Percentiles rank a stretch among this genome's conserved stretches.
Evolutionary conservation across 1,139 yeast genomes (phyloP).

Genomic region (Saccharomyces hybrid): DNA sequence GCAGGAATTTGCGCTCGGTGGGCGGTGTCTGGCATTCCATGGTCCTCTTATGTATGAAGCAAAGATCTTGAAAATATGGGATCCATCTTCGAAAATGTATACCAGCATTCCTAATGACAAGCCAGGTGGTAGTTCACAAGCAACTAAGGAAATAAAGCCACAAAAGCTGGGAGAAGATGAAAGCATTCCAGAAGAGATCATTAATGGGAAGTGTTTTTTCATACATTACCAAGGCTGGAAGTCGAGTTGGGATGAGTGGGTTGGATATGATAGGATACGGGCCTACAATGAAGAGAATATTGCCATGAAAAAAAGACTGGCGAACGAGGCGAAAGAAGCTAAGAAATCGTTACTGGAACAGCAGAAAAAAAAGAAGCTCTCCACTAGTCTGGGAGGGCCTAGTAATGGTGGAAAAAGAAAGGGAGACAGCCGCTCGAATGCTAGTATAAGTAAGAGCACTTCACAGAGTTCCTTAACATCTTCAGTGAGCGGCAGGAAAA

Average conservation of each 20-base stretch:
- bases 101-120: conserved; percentile 1
- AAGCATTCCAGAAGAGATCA: conserved; percentile 41
- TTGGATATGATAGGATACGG: conserved; percentile 58
- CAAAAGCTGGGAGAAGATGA: conserved; percentile 14
- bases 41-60: conserved; percentile 92
- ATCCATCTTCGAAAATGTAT: conserved; percentile 42
- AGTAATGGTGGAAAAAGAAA: background rate
- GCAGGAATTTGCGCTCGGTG: conserved; percentile 30
- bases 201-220: conserved; percentile 44
- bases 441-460: background rate
- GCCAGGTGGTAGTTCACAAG: conserved; percentile 5
- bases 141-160: conserved; percentile 15
- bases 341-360: conserved; percentile 14
- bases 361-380: conserved; percentile 14
- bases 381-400: conserved; percentile 3
- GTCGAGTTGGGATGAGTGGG: conserved; percentile 97
- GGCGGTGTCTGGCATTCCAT: conserved; percentile 72
- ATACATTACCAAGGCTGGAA: conserved; percentile 97
- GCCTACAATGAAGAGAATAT: conserved; percentile 65
- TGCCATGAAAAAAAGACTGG: conserved; percentile 55
- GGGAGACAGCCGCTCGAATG: background rate
- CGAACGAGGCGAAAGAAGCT: conserved; percentile 37
- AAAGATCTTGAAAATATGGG: conserved; percentile 59
- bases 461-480: background rate
- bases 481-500: background rate